These are phyloP conservation scores for Fusarium brevicatenulatum DNA, from an alignment of 2,329 filamentous ascomycete genomes.

Conservation along the genomic window DNA sequence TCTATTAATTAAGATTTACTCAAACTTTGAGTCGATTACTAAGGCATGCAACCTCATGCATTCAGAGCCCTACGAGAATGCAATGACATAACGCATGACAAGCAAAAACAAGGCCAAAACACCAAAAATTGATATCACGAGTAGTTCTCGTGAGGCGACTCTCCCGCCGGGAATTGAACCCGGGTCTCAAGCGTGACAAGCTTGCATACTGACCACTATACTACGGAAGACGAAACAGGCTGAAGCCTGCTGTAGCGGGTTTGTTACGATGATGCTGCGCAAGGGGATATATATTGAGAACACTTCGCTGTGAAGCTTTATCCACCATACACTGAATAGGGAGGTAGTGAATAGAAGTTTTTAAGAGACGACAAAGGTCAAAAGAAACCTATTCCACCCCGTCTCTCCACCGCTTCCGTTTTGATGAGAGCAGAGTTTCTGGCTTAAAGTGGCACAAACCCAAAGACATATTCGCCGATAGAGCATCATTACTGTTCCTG, in stretches of 20 bases:
- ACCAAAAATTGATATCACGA: conserved; percentile 25
- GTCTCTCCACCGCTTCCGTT: neutral
- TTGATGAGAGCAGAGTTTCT: neutral
- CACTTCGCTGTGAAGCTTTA: fast-evolving
- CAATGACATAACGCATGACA: neutral
- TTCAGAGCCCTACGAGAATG: neutral
- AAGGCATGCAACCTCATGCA: neutral
- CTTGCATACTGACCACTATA: conserved; percentile 48
- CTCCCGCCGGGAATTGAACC: conserved; percentile 46
- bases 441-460: neutral
- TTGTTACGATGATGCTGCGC: neutral
- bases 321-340: neutral
- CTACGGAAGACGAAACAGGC: neutral
- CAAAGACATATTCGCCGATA: neutral
- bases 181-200: conserved; percentile 47
- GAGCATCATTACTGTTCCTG: neutral
- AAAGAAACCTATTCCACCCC: neutral
- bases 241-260: neutral
- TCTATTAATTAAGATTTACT: neutral
- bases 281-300: neutral
- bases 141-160: conserved; percentile 35
- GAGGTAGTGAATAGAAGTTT: neutral
- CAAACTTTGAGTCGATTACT: neutral
- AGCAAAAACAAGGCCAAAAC: neutral
- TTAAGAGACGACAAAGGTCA: fast-evolving